Evolutionary conservation across 2,329 filamentous ascomycete genomes (phyloP).

Genomic region (Periglandula ipomoeae): DNA sequence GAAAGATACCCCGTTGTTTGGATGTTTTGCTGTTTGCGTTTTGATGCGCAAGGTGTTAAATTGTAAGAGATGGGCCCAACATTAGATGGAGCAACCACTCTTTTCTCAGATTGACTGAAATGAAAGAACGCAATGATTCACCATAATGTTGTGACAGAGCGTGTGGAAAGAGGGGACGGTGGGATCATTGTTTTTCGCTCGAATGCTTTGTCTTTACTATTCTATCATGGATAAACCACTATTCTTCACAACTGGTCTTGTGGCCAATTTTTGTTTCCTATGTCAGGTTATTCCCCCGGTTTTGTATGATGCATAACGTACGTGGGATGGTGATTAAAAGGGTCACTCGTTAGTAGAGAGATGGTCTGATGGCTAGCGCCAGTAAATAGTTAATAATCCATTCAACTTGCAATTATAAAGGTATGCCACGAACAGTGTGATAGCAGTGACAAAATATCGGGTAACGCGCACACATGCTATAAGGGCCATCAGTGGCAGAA

Average conservation of each 20-base stretch:
- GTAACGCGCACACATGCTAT: too few species aligned
- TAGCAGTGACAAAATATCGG: too few species aligned
- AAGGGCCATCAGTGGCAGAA: too few species aligned
- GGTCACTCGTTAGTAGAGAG: slow-evolving; percentile 3
- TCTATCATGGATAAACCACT: slow-evolving; percentile 1
- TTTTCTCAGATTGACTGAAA: background rate
- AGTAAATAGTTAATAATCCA: slow-evolving; percentile 15
- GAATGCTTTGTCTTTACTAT: background rate
- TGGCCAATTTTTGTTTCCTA: background rate
- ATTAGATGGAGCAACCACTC: background rate
- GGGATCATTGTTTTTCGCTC: background rate
- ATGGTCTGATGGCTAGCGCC: background rate
- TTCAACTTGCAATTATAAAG: background rate
- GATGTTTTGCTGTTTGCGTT: slow-evolving; percentile 11
- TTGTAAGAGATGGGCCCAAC: background rate
- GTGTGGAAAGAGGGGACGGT: background rate
- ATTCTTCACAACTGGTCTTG: background rate
- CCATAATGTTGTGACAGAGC: background rate
- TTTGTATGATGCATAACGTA: slow-evolving; percentile 12
- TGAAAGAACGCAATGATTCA: background rate
- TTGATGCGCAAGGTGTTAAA: slow-evolving; percentile 5
- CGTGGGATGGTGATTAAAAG: slow-evolving; percentile 1
- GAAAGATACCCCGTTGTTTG: slow-evolving; percentile 31
- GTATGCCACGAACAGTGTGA: too few species aligned
- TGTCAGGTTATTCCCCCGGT: slow-evolving; percentile 4